Percentiles rank a stretch among this genome's conserved stretches.
Conservation (phyloP, 2,329 filamentous ascomycete species). For the Sarocladiaceae sp. region DNA sequence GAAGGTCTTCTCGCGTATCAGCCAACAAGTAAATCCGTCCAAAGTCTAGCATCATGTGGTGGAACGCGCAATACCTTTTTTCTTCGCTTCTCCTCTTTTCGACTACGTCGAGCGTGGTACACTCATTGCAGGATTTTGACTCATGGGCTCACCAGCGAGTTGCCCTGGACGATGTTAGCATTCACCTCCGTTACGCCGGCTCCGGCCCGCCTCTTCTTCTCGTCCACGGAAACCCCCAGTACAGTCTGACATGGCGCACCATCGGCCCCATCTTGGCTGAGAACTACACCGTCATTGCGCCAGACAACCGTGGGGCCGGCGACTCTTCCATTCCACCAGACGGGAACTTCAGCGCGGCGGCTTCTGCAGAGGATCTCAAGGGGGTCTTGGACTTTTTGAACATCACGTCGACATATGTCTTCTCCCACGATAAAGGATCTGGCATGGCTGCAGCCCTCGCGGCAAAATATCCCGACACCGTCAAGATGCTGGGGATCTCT, state of each 20-base stretch:
- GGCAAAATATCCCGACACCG: conserved; percentile 25
- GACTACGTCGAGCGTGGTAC: too few species aligned
- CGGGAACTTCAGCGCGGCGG: conserved; percentile 32
- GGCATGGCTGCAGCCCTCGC: conserved; percentile 35
- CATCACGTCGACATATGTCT: conserved; percentile 33
- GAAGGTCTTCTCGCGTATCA: too few species aligned
- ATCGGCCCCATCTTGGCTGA: conserved; percentile 33
- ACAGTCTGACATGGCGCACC: conserved; percentile 31
- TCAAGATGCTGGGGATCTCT: conserved; percentile 27
- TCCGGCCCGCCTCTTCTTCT: conserved; percentile 32
- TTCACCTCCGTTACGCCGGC: conserved; percentile 35
- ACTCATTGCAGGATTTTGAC: too few species aligned
- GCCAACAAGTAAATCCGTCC: too few species aligned
- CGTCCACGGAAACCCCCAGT: conserved; percentile 35
- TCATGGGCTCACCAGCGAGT: conserved; percentile 30
- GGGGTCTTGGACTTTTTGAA: conserved; percentile 36
- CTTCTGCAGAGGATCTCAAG: conserved; percentile 31
- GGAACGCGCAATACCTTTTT: too few species aligned
- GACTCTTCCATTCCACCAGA: conserved; percentile 31
- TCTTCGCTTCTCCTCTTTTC: too few species aligned
- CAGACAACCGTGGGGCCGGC: conserved; percentile 34
- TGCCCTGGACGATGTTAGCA: conserved; percentile 30
- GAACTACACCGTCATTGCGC: conserved; percentile 36
- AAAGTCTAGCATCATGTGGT: too few species aligned
- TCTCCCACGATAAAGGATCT: conserved; percentile 39